Evolutionary conservation across 805 yeast species (phyloP), one percentile per base, ranked within the genome.

Genomic region (Clavispora vitiphila): DNA sequence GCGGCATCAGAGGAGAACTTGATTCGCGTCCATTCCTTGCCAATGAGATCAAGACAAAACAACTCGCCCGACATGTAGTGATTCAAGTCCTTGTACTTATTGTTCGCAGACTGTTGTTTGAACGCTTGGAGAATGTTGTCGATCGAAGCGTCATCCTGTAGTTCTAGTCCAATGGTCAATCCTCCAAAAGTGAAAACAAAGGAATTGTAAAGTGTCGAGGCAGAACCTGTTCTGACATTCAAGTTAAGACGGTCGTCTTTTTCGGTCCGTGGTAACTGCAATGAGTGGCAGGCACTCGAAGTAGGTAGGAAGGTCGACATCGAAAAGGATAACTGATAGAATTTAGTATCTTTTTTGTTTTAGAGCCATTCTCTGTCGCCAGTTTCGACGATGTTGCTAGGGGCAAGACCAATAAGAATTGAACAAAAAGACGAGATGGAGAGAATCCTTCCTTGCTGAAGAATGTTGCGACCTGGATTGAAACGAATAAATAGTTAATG

Each of bases 151-250:
- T 64, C 53, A 3, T 61, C 51, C 35, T 38, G 45, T 29, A 81
- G 53, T 36, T 76, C 75, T 14, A 84, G 53, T 1, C 83, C 84
- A 8, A 80, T 59, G 0, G 80, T 74, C 14, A 81, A 61, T 0
- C 93, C 93, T n/a, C 90, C 91, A 56, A 69, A 77, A 0, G 78
- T 80, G 23, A 80, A 73, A 1, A 84, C 67, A 38, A 79, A 67
- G 5, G 90, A 83, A 50, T 80, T 75, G 27, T 74, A 68, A 20
- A 80, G 66, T 1, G 74, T 64, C 2, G 80, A 63, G 0, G 87
- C 78, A 2, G 87, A 77, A 12, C 93, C 93, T 1, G 88, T 80
- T 42, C 91, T 68, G 35, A 75, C 75, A 40, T 78, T 78, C 46
- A 83, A 62, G 42, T 77, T 71, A 34, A 71, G 56, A 22, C 84